Evolutionary conservation across 2,329 filamentous ascomycete genomes (phyloP).

Genomic region (Colletotrichum lentis): DNA sequence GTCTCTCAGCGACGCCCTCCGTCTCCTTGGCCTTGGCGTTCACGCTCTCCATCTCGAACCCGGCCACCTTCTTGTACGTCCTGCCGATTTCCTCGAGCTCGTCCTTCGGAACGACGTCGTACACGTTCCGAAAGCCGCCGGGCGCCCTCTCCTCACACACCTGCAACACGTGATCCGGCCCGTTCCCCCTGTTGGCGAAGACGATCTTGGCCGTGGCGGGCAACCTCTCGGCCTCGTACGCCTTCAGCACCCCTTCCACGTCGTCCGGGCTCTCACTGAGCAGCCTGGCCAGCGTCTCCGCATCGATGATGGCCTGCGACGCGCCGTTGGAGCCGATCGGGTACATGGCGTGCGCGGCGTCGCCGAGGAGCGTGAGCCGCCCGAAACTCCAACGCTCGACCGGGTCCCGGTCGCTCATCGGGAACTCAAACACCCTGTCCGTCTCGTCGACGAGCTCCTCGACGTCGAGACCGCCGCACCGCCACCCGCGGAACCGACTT

Average conservation of each 20-base stretch:
- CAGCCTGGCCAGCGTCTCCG: conserved; percentile 16
- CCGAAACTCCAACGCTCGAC: conserved; percentile 39
- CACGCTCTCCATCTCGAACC: conserved; percentile 27
- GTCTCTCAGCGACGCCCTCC: not conserved
- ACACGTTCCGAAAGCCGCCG: conserved; percentile 13
- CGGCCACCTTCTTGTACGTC: conserved; percentile 26
- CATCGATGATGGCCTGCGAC: conserved; percentile 27
- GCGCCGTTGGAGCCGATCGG: conserved; percentile 40
- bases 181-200: conserved; percentile 22
- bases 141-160: conserved; percentile 25
- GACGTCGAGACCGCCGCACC: conserved; percentile 17
- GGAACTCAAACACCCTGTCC: conserved; percentile 27
- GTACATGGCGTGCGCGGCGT: conserved; percentile 39
- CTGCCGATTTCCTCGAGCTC: conserved; percentile 19
- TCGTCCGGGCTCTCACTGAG: conserved; percentile 8
- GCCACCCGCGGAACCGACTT: conserved; percentile 15
- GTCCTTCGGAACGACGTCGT: conserved; percentile 24
- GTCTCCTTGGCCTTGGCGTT: conserved; percentile 21
- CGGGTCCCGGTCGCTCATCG: conserved; percentile 38
- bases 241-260: conserved; percentile 9
- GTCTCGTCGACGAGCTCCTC: conserved; percentile 22
- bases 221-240: conserved; percentile 21
- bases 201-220: conserved; percentile 23
- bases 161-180: conserved; percentile 27
- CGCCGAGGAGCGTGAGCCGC: conserved; percentile 36